These are phyloP conservation scores for Leccinum broughii DNA, from an alignment of 768 basidiomycete genomes.

Conservation along the genomic window DNA sequence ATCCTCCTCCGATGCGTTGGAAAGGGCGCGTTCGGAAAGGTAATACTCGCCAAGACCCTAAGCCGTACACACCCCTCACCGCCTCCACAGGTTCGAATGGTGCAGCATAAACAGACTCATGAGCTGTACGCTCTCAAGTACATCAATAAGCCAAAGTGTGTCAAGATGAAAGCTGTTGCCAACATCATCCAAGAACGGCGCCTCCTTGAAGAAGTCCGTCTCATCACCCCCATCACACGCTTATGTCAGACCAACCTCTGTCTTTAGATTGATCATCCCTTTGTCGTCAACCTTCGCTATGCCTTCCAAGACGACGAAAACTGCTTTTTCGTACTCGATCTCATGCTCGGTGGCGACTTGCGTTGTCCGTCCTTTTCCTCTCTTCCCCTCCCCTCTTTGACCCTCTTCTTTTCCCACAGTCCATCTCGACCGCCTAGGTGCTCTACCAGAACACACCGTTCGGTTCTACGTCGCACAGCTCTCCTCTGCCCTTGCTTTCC, in stretches of 20 bases:
- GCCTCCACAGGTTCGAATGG: slow-evolving; percentile 85
- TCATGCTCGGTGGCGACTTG: slow-evolving; percentile 95
- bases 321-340: slow-evolving; percentile 96
- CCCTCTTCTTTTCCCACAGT: slow-evolving; percentile 45
- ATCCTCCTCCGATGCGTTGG: slow-evolving; percentile 94
- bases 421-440: slow-evolving; percentile 81
- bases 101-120: slow-evolving; percentile 98
- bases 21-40: slow-evolving; percentile 99
- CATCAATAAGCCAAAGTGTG: slow-evolving; percentile 97
- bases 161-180: slow-evolving; percentile 97
- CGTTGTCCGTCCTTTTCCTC: slow-evolving; percentile 60
- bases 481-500: slow-evolving; percentile 81
- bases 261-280: slow-evolving; percentile 89
- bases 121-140: slow-evolving; percentile 98
- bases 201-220: slow-evolving; percentile 85
- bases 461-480: slow-evolving; percentile 90
- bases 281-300: slow-evolving; percentile 92
- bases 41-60: slow-evolving; percentile 29
- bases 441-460: slow-evolving; percentile 74
- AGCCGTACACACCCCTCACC: slow-evolving; percentile 9
- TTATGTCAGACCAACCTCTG: neutral
- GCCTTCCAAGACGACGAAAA: slow-evolving; percentile 99
- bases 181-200: slow-evolving; percentile 97
- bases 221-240: slow-evolving; percentile 1
- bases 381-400: neutral